These are phyloP conservation scores for Hordeum pubiflorum DNA, from an alignment of 202 grass and related monocot genomes.

Conservation along the genomic window DNA sequence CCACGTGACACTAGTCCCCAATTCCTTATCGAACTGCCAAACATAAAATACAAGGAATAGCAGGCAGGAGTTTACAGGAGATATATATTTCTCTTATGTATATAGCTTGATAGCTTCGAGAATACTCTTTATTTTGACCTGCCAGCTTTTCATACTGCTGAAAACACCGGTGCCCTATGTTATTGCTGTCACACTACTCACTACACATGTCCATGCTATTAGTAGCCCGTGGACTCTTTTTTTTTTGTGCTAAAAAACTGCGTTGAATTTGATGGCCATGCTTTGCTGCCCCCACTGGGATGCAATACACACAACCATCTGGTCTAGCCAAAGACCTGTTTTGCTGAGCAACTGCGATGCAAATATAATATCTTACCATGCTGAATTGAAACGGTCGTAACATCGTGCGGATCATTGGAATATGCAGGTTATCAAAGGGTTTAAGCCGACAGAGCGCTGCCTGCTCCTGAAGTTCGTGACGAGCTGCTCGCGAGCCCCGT, in stretches of 20 bases:
- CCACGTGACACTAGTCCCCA: not conserved
- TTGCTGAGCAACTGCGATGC: not conserved
- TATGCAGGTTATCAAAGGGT: constrained; percentile 75
- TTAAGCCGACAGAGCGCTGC: constrained; percentile 73
- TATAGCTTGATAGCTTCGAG: too few species aligned
- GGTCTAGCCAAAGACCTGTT: constrained; percentile 4
- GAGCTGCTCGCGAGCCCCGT: constrained; percentile 86
- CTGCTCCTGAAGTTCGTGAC: constrained; percentile 91
- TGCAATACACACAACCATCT: not conserved
- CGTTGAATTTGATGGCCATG: not conserved
- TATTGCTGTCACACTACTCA: not conserved
- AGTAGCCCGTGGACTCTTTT: not conserved
- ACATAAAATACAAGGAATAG: not conserved
- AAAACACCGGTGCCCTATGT: not conserved
- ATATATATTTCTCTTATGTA: too few species aligned
- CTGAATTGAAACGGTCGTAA: not conserved
- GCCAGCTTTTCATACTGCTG: too few species aligned
- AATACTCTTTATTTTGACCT: too few species aligned
- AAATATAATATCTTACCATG: not conserved
- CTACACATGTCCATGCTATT: not conserved
- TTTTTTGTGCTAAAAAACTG: not conserved
- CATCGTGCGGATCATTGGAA: not conserved
- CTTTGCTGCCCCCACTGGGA: not conserved
- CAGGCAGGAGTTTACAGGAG: too few species aligned
- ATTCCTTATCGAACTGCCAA: not conserved